Percentiles rank a stretch among this genome's conserved stretches.
Conservation (phyloP, 2,329 filamentous ascomycete genomes). For the Xylariaceae sp. region DNA sequence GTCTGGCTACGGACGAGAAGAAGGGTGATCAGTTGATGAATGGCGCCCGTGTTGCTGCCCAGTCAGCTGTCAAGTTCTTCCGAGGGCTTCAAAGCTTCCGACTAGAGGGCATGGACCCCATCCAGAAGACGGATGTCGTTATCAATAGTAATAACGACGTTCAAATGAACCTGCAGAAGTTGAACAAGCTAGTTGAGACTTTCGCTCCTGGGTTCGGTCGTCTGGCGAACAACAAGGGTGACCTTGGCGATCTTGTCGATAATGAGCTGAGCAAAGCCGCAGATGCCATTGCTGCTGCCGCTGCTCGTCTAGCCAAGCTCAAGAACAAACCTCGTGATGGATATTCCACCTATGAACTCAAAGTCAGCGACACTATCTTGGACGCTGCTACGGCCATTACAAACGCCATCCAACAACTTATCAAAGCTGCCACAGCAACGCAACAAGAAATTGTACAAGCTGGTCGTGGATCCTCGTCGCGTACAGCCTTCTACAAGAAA, state of each 20-base stretch:
- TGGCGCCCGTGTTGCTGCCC: constrained; percentile 77
- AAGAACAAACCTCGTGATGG: constrained; percentile 95
- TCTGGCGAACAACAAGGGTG: constrained; percentile 71
- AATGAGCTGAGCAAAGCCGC: constrained; percentile 88
- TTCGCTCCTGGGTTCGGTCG: constrained; percentile 87
- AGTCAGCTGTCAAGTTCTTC: constrained; percentile 91
- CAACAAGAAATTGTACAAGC: constrained; percentile 97
- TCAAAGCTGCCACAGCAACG: constrained; percentile 88
- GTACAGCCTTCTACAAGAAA: constrained; percentile 98
- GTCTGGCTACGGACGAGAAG: constrained; percentile 92
- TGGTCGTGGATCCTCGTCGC: constrained; percentile 79
- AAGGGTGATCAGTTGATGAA: constrained; percentile 83
- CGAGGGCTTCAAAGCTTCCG: constrained; percentile 90
- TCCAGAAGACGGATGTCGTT: constrained; percentile 94
- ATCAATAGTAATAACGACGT: constrained; percentile 98
- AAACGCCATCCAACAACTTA: constrained; percentile 86
- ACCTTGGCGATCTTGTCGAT: constrained; percentile 90
- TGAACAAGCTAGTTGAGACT: constrained; percentile 88
- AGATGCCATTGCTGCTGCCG: constrained; percentile 89
- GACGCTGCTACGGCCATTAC: constrained; percentile 92
- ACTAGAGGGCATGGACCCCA: constrained; percentile 80
- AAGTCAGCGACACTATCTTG: constrained; percentile 91
- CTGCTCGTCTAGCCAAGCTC: constrained; percentile 82
- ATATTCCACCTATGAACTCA: constrained; percentile 93
- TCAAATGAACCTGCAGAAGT: constrained; percentile 84